phyloP scores from a whole-genome alignment of 345 rosid genomes.

The Sonneratia alba region DNA sequence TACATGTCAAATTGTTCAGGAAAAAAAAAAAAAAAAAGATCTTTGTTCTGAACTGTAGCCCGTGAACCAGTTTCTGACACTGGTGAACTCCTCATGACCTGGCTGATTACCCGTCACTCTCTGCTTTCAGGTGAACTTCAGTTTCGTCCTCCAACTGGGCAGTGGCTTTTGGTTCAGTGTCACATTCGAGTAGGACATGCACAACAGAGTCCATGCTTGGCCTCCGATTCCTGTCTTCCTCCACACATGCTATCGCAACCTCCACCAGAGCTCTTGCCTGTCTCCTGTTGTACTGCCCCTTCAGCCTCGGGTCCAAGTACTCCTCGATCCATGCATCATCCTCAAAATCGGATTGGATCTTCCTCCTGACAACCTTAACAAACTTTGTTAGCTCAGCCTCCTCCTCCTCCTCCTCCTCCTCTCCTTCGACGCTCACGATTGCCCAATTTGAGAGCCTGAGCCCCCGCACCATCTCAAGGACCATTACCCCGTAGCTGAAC shows the following conservation, averaged over 20 bases:
- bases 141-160: neutral
- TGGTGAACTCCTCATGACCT: no score
- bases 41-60: no score
- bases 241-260: slow-evolving; percentile 23
- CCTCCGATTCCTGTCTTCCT: slow-evolving; percentile 26
- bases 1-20: no score
- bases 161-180: slow-evolving; percentile 7
- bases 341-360: slow-evolving; percentile 5
- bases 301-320: slow-evolving; percentile 24
- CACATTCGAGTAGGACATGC: slow-evolving; percentile 18
- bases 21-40: no score
- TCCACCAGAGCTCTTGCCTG: slow-evolving; percentile 18
- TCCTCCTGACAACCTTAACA: slow-evolving; percentile 18
- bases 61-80: no score
- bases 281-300: slow-evolving; percentile 18
- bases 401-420: slow-evolving; percentile 14
- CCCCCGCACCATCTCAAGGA: slow-evolving; percentile 19
- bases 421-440: neutral
- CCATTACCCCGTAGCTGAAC: slow-evolving; percentile 20
- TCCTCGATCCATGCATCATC: slow-evolving; percentile 24
- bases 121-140: neutral
- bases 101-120: neutral
- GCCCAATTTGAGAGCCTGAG: slow-evolving; percentile 18
- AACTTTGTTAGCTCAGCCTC: slow-evolving; percentile 26
- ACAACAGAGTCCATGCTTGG: slow-evolving; percentile 31